Evolutionary conservation across 345 rosid species (phyloP).

Genomic region (Heritiera littoralis): DNA sequence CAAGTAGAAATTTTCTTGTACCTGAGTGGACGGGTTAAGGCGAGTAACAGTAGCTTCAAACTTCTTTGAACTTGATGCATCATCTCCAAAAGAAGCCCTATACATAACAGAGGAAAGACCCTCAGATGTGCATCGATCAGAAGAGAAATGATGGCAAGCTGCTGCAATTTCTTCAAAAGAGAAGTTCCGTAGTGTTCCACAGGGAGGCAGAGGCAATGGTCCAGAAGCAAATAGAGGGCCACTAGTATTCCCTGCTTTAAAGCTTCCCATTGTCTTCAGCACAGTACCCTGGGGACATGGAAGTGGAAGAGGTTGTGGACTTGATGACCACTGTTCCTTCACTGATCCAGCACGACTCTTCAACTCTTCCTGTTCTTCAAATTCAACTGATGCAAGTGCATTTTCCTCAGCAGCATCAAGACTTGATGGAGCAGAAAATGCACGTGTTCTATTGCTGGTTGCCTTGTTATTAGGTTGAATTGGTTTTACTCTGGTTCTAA

Average conservation of each 20-base stretch:
- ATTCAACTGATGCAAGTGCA: constrained; percentile 51
- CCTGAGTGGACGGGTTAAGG: constrained; percentile 76
- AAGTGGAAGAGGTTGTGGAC: constrained; percentile 89
- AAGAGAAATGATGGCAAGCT: constrained; percentile 73
- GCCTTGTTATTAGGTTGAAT: constrained; percentile 40
- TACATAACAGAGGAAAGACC: constrained; percentile 83
- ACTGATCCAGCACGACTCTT: constrained; percentile 41
- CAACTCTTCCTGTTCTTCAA: constrained; percentile 65
- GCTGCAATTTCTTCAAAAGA: constrained; percentile 68
- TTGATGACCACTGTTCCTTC: constrained; percentile 48
- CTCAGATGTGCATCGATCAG: constrained; percentile 75
- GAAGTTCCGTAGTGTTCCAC: constrained; percentile 60
- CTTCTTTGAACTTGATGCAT: constrained; percentile 62
- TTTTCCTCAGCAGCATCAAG: constrained; percentile 84
- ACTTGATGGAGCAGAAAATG: constrained; percentile 85
- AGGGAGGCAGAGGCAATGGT: constrained; percentile 88
- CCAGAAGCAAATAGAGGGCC: constrained; percentile 74
- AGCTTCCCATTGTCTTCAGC: constrained; percentile 64
- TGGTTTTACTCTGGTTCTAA: constrained; percentile 87
- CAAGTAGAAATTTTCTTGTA: constrained; percentile 22
- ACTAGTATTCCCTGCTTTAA: constrained; percentile 57
- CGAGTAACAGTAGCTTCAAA: constrained; percentile 91
- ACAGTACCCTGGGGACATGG: constrained; percentile 67
- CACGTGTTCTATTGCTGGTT: constrained; percentile 51
- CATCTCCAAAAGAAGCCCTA: constrained; percentile 89